A percentile compares a stretch with the other conserved stretches of the same genome.
Evolutionary conservation across 1,139 yeast species (phyloP).

Genomic region (Blastobotrys persicus): DNA sequence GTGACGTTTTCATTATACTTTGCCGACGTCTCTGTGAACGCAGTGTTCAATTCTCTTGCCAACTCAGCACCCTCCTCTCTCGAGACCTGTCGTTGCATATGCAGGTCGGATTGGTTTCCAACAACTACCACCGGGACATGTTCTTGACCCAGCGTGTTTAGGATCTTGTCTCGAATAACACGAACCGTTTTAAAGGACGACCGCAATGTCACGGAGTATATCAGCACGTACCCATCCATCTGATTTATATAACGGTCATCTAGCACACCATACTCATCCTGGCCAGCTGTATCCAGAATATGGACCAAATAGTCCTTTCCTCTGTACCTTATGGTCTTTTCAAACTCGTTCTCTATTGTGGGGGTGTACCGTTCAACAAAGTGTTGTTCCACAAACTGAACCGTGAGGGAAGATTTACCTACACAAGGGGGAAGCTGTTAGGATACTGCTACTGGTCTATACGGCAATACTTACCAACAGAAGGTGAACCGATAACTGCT

Average conservation of each 20-base stretch:
- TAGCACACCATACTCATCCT: conserved; percentile 78
- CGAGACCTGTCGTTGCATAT: conserved; percentile 51
- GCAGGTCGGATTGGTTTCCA: conserved; percentile 73
- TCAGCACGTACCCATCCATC: conserved; percentile 78
- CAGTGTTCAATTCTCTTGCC: conserved; percentile 59
- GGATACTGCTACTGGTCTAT: not conserved
- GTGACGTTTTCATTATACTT: conserved; percentile 63
- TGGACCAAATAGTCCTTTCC: conserved; percentile 69
- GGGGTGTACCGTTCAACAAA: conserved; percentile 90
- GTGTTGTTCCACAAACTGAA: conserved; percentile 84
- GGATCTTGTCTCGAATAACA: conserved; percentile 76
- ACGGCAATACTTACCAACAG: conserved; percentile 57
- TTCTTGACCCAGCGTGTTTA: conserved; percentile 49
- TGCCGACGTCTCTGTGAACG: conserved; percentile 78
- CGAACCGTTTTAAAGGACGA: conserved; percentile 76
- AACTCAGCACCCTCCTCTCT: conserved; percentile 60
- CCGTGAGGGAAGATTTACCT: conserved; percentile 79
- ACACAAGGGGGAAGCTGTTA: conserved; percentile 17
- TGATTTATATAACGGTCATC: conserved; percentile 79
- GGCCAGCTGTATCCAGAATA: conserved; percentile 86
- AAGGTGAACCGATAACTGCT: conserved; percentile 85
- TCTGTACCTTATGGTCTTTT: conserved; percentile 47
- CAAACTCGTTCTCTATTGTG: conserved; percentile 82
- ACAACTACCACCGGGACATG: conserved; percentile 66
- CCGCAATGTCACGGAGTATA: conserved; percentile 77